Conservation (phyloP, 148 eudicot genomes). For the Chenopodium quinoa region DNA sequence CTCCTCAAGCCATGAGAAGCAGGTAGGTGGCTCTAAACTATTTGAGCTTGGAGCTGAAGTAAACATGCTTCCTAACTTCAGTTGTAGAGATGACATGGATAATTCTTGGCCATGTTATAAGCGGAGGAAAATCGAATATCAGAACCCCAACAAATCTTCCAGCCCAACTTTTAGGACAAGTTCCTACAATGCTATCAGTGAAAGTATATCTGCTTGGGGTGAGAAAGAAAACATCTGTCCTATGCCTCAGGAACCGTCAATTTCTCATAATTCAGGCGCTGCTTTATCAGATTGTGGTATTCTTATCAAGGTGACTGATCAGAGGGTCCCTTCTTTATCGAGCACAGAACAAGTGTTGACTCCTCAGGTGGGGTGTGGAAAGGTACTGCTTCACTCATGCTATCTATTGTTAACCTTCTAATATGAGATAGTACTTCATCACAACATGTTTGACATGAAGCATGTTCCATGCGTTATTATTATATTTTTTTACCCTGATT, state of each 20-base stretch:
- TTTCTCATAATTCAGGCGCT: constrained; percentile 17
- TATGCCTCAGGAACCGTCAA: not conserved
- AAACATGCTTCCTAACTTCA: constrained; percentile 22
- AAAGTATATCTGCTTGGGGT: constrained; percentile 7
- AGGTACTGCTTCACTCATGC: constrained; percentile 38
- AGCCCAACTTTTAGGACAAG: constrained; percentile 23
- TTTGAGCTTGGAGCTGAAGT: constrained; percentile 20
- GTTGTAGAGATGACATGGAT: constrained; percentile 24
- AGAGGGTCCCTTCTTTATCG: constrained; percentile 21
- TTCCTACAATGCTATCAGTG: constrained; percentile 18
- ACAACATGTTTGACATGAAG: not conserved
- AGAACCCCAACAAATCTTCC: constrained; percentile 15
- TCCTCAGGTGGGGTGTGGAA: constrained; percentile 29
- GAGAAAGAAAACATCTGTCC: constrained; percentile 10
- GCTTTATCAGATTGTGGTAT: constrained; percentile 23
- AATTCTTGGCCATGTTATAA: constrained; percentile 63
- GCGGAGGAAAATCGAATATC: constrained; percentile 52
- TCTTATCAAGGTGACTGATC: constrained; percentile 19
- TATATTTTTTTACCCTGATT: not conserved
- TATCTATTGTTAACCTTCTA: not conserved
- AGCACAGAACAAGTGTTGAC: constrained; percentile 26
- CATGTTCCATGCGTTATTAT: not conserved
- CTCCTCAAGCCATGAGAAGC: constrained; percentile 15
- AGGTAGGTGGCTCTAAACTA: constrained; percentile 17
- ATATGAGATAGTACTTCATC: not conserved